These are phyloP conservation scores for Globisporangium heterothallicum DNA, from an alignment of 352 stramenopile species.

Conservation along the genomic window DNA sequence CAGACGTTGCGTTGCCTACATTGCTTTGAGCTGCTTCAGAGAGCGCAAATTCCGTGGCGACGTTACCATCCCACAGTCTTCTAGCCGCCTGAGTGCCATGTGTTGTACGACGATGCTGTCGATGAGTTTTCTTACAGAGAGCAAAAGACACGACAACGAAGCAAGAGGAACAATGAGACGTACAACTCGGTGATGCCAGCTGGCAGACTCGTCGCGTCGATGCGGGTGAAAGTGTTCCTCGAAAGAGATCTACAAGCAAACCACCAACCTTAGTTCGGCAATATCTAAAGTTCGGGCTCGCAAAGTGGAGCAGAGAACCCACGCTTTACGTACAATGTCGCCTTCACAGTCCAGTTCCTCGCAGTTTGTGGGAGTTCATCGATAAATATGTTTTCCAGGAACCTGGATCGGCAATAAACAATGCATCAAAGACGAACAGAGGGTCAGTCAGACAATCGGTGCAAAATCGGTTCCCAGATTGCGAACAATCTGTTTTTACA, in stretches of 20 bases:
- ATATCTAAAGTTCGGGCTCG: no score
- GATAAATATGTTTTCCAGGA: constrained; percentile 10
- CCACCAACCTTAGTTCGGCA: not conserved
- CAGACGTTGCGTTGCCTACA: constrained; percentile 4
- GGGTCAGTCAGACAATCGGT: not conserved
- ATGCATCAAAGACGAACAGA: not conserved
- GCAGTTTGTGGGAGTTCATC: constrained; percentile 6
- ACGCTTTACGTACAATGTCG: constrained; percentile 5
- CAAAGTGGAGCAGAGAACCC: not conserved
- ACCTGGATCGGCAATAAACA: not conserved
- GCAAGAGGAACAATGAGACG: no score
- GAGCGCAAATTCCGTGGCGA: constrained; percentile 6
- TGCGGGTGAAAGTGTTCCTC: not conserved
- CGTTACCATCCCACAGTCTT: constrained; percentile 4
- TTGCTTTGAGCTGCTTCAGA: constrained; percentile 2
- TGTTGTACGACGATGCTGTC: not conserved
- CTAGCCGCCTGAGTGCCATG: constrained; percentile 3
- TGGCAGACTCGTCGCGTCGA: constrained; percentile 9
- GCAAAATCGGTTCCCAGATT: no score
- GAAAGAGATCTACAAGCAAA: constrained; percentile 8
- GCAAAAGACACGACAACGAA: no score
- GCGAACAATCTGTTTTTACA: no score
- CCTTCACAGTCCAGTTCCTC: constrained; percentile 11
- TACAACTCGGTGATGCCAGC: constrained; percentile 5
- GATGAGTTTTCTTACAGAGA: not conserved